Evolutionary conservation across 2,329 filamentous ascomycete species (phyloP).

Genomic region (Colletotrichum incanum): DNA sequence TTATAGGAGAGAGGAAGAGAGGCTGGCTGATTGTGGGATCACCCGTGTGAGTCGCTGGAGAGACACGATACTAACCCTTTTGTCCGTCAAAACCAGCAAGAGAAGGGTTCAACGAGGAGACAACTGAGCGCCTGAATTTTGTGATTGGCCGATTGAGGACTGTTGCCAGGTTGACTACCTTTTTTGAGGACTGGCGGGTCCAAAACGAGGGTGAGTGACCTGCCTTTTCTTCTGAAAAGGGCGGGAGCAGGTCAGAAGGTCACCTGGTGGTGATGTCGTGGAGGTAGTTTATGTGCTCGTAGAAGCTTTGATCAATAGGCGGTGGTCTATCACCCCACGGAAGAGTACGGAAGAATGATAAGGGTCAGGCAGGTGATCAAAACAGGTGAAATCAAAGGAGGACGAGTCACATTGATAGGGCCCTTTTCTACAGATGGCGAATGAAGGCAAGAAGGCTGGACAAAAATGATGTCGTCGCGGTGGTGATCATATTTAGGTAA

Average conservation of each 20-base stretch:
- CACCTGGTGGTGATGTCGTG: background rate
- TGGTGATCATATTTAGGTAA: background rate
- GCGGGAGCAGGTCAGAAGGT: background rate
- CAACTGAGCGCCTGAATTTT: background rate
- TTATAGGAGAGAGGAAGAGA: background rate
- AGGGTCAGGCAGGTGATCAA: no score
- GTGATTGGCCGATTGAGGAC: slow-evolving; percentile 12
- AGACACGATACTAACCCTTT: background rate
- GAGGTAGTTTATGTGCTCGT: background rate
- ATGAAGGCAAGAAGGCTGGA: no score
- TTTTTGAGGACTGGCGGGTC: background rate
- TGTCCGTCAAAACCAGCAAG: background rate
- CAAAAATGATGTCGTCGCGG: background rate
- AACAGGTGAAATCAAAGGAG: background rate
- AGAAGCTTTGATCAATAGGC: background rate
- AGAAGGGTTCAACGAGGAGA: background rate
- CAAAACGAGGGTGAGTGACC: background rate
- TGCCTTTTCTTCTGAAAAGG: background rate
- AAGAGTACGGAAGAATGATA: background rate
- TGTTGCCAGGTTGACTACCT: background rate
- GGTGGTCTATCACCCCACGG: background rate
- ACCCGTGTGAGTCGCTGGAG: no score
- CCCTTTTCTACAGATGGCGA: no score
- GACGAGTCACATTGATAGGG: rapidly evolving
- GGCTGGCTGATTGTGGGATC: slow-evolving; percentile 11